Base-by-base conservation (phyloP, 148 eudicot species). In the Pouteria glomerata region DNA sequence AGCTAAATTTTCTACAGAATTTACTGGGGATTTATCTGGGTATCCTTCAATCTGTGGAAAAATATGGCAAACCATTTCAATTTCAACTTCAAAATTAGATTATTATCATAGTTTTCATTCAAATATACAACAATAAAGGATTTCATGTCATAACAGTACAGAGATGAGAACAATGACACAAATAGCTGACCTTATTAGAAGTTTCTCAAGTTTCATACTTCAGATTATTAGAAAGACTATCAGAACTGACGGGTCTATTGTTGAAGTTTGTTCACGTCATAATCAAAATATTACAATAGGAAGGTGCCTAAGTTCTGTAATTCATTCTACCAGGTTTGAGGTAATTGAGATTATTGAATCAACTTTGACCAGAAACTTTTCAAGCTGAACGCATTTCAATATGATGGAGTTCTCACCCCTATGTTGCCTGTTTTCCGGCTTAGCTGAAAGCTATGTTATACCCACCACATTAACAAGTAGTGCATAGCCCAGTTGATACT, bases 1-100 rank as follows among this genome's bases (percentile, higher is more conserved):
- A 73, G 78, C 33, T 27, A 69, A 48, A 74, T 77, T 69, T 64
- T 73, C 65, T 15, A 67, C 65, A 23, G 66, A 78, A 50, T 51
- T 70, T 15, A 56, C 18, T 1, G 78, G 75, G n/a, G 74, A 61
- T 53, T 47, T 59, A 35, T 70, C 63, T 29, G 76, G 79, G 66
- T 39, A 56, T 45, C 70, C 81, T 58, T 74, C 81, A 33, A 63
- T 31, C 85, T 82, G 76, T 77, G 72, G 69, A 69, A 42, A 59
- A 50, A 5, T 31, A 57, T n/a, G 39, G 37, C 15, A 51, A 27
- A 68, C 41, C 21, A 37, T 24, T 3, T 24, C 8, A 69, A 56
- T 37, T 18, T 24, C 48, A 55, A 24, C 31, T 55, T 29, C 44
- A 8, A 55, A 53, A 37, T 15, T 37, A 27, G 7, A 6, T 8